Base-by-base conservation (phyloP, 371 early-diverging fungal genomes). In the Rhizopus stolonifer region DNA sequence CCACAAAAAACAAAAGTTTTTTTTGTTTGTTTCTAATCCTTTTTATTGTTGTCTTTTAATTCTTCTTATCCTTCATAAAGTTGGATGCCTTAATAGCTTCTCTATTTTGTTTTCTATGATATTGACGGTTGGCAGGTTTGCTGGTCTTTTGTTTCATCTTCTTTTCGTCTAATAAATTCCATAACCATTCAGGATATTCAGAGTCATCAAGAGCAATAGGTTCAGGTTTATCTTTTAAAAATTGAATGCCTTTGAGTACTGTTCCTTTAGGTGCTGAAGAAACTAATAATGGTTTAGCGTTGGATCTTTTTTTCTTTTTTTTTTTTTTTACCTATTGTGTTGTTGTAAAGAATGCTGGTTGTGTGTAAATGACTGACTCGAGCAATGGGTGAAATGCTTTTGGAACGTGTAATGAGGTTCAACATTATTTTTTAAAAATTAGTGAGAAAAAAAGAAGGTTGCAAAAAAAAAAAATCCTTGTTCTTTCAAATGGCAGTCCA, bases 171-270 rank as follows among this genome's bases (percentile, higher is more conserved):
- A 89, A 70, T 49, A 95, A 72, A 22, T 83, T 84, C 95, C 95
- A 96, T 17, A 96, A 81, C 95, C 95, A 95, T 4, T 80, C 86
- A 18, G 95, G 96, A 61, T 96, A 96, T 66, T 90, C 90, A 1
- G 74, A 71, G 54, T 96, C 96, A 14, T 82, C 83, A 40, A 85
- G 77, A 2, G 96, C 95, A 10, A 94, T 77, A n/a, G 94, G 94
- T 43, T 96, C 94, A 55, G 76, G 79, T 39, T 83, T 85, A 36
- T 86, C 87, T 69, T 88, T 90, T 56, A 86, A 69, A 54, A 85
- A 87, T 62, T 92, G 92, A 49, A 96, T 61, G 0, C 94, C 94
- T 67, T 91, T 93, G 46, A 96, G 64, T 1, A 85, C 80, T 0
- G 90, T 85, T 43, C 96, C 95, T 17, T 84, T 83, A 5, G 87